Evolutionary conservation across 179 eudicot species (phyloP).

Genomic region (Amaranthus tricolor): DNA sequence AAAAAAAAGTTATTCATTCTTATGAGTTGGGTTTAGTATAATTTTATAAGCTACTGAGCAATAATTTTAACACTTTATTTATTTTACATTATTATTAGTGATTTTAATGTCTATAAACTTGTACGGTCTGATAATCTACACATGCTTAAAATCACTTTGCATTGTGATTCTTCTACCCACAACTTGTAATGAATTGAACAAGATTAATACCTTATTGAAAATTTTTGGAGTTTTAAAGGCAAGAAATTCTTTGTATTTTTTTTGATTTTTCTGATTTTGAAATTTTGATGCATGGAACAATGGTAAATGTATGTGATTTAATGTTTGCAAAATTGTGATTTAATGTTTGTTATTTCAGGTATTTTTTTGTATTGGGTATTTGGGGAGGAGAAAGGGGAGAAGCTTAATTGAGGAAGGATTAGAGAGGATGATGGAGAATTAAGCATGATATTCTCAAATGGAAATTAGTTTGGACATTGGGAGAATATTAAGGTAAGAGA

Average conservation of each 20-base stretch:
- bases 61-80: no score
- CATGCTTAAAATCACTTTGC: no score
- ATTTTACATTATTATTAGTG: no score
- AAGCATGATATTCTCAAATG: conserved; percentile 33
- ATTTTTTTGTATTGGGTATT: neutral
- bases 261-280: conserved; percentile 5
- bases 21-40: conserved; percentile 24
- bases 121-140: no score
- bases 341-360: conserved; percentile 1
- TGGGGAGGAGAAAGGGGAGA: neutral
- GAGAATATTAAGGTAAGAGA: conserved; percentile 26
- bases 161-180: no score
- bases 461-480: neutral
- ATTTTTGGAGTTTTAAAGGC: conserved; percentile 6
- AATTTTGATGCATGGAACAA: conserved; percentile 19
- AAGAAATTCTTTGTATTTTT: conserved; percentile 5
- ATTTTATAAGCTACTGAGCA: neutral
- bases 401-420: neutral
- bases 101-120: no score
- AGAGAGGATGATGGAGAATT: conserved; percentile 31
- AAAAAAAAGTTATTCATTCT: conserved; percentile 21
- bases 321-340: conserved; percentile 20
- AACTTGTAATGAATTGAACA: no score
- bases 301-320: neutral
- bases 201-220: conserved; percentile 24